Base-by-base conservation (phyloP, 2,329 filamentous ascomycete species). In the Magnaporthiopsis incrustans region DNA sequence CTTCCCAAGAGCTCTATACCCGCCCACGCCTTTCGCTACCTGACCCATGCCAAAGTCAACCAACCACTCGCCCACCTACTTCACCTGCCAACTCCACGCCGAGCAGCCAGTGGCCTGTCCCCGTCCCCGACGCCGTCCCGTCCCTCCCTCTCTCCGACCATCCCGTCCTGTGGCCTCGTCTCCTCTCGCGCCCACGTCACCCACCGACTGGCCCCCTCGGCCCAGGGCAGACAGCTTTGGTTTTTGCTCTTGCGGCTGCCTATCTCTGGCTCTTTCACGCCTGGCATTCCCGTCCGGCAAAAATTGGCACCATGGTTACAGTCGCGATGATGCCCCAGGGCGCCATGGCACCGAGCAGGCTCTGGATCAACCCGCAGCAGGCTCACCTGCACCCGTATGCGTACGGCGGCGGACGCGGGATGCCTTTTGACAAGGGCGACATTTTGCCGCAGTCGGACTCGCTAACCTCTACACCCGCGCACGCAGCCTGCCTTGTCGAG, bases 401-500 rank as follows among this genome's bases (percentile, higher is more conserved):
- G 10, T 57, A 58, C 53, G 33, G 33, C 57, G 32, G 18, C 53
- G 50, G 35, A 35, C 26, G n/a, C 32, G 32, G 35, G 30, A n/a
- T 26, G 57, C 27, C 25, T 35, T 33, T 35, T n/a, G 53, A 38
- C 12, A 22, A 12, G n/a, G n/a, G 26, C 35, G 18, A 57, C 53
- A 35, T 38, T 18, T 58, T 35, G 11, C 8, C 57, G 25, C 35
- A 15, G 14, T n/a, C 22, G 26, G 27, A 57, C 15, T 7, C 7
- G 61, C 61, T 62, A 62, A 62, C 61, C 30, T 56, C 32, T 8
- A 33, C 3, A 26, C 53, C 60, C 44, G 7, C 18, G 18, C 18
- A 22, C 14, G 25, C 58, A 63, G 61, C 61, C 33, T 63, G 53
- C 56, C 60, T 64, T 27, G 59, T 61, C 59, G 67, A 67, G 14